Conservation (phyloP, 108 stramenopile genomes). For the Thalassiosira profunda region DNA sequence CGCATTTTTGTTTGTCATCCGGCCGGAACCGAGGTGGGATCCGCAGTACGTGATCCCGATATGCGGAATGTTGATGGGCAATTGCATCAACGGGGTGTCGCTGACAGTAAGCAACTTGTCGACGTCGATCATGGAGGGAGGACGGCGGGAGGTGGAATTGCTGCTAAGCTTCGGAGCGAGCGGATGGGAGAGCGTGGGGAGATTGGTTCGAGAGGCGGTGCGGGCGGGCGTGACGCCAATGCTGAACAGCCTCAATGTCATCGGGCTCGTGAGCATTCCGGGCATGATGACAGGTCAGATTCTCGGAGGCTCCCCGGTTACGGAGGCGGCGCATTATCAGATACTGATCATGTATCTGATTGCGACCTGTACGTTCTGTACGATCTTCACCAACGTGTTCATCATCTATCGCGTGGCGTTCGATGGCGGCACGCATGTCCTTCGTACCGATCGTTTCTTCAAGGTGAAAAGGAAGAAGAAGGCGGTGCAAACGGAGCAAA, state of each 20-base stretch:
- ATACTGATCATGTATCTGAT: conserved; percentile 89
- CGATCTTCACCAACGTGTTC: conserved; percentile 44
- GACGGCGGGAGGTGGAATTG: conserved; percentile 56
- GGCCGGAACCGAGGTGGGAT: conserved; percentile 64
- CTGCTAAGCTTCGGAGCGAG: conserved; percentile 72
- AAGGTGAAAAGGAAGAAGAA: conserved; percentile 29
- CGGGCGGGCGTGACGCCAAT: conserved; percentile 56
- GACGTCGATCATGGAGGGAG: conserved; percentile 55
- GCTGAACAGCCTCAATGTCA: conserved; percentile 66
- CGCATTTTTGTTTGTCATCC: conserved; percentile 72
- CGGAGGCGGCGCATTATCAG: conserved; percentile 91
- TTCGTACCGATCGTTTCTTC: conserved; percentile 43
- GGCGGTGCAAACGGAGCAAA: conserved; percentile 3
- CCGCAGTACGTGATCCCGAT: conserved; percentile 92
- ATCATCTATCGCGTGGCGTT: conserved; percentile 61
- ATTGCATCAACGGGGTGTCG: conserved; percentile 80
- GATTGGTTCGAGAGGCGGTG: conserved; percentile 56
- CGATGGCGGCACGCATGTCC: conserved; percentile 48
- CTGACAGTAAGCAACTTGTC: conserved; percentile 66
- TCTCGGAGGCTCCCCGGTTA: conserved; percentile 78
- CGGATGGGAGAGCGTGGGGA: conserved; percentile 53
- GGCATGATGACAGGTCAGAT: conserved; percentile 98
- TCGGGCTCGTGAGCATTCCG: conserved; percentile 88
- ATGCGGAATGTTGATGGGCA: conserved; percentile 91
- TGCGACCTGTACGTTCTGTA: conserved; percentile 45